Conservation (phyloP, 2,329 filamentous ascomycete genomes). For the Volutella citrinella region DNA sequence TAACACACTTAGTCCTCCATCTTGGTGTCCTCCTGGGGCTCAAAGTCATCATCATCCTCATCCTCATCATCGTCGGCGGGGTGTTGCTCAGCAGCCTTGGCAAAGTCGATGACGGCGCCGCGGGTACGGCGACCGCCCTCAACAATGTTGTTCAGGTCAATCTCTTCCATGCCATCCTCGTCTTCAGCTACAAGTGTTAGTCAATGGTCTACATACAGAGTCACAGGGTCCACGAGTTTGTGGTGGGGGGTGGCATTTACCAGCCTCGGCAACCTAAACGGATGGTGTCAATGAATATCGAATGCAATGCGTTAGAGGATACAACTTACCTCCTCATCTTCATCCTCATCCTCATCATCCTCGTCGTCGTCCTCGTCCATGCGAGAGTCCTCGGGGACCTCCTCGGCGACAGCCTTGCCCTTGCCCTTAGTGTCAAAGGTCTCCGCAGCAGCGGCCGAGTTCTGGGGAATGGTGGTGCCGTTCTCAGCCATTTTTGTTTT, state of each 20-base stretch:
- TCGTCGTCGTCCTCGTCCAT: slow-evolving; percentile 77
- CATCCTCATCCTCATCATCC: slow-evolving; percentile 63
- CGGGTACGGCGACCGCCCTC: slow-evolving; percentile 77
- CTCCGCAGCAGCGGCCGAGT: slow-evolving; percentile 38
- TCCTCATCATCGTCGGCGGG: slow-evolving; percentile 76
- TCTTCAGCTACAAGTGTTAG: slow-evolving; percentile 49
- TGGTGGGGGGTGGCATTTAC: slow-evolving; percentile 19
- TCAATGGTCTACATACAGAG: slow-evolving; percentile 14
- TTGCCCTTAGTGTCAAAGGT: slow-evolving; percentile 72
- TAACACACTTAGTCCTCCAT: slow-evolving; percentile 58
- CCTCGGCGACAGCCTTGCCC: slow-evolving; percentile 66
- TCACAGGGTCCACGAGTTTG: too few species aligned
- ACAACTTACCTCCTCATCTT: slow-evolving; percentile 29
- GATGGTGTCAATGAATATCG: slow-evolving; percentile 20
- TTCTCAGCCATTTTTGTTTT: slow-evolving; percentile 46
- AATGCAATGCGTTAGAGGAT: background rate
- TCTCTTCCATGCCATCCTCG: slow-evolving; percentile 85
- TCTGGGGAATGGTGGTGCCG: slow-evolving; percentile 45
- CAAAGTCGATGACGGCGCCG: slow-evolving; percentile 88
- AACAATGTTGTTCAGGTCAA: slow-evolving; percentile 87
- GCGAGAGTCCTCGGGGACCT: slow-evolving; percentile 53
- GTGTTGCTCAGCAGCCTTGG: slow-evolving; percentile 80
- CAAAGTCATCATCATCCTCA: slow-evolving; percentile 70
- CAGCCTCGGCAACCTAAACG: slow-evolving; percentile 26
- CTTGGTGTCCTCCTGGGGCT: slow-evolving; percentile 64